A percentile compares a stretch with the other conserved stretches of the same genome.
Conservation (phyloP, 176 grass and related monocot genomes). For the Dendrocalamus sinicus region DNA sequence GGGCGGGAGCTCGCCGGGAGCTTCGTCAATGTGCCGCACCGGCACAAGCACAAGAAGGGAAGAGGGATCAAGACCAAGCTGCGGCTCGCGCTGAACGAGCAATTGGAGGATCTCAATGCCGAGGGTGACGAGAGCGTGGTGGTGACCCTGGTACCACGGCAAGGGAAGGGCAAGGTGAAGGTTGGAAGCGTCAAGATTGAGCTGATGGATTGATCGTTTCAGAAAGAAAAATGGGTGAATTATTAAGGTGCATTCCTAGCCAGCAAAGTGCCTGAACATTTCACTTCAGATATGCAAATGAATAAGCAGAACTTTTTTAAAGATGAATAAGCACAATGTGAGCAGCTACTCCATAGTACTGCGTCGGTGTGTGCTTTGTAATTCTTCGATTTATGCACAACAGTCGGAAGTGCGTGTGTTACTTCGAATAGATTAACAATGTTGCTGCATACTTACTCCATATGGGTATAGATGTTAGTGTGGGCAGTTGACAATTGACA, state of each 20-base stretch:
- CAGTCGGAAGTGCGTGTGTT: not conserved
- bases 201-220: slow-evolving; percentile 6
- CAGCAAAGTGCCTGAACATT: not conserved
- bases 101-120: slow-evolving; percentile 54
- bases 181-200: slow-evolving; percentile 53
- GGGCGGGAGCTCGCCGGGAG: slow-evolving; percentile 58
- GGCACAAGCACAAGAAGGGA: slow-evolving; percentile 21
- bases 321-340: too few relatives aligned
- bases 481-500: not conserved
- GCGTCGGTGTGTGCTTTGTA: not conserved
- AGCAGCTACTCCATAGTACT: not conserved
- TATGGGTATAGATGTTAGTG: too few relatives aligned
- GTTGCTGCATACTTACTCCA: not conserved
- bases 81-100: slow-evolving; percentile 52
- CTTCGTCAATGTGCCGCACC: slow-evolving; percentile 60
- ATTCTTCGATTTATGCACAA: not conserved
- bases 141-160: slow-evolving; percentile 49
- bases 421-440: not conserved
- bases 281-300: not conserved
- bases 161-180: slow-evolving; percentile 40
- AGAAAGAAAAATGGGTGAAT: not conserved
- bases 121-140: slow-evolving; percentile 43
- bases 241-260: not conserved
- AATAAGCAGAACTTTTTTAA: not conserved
- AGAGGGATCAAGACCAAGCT: slow-evolving; percentile 39